Base-by-base conservation (phyloP, 345 rosid genomes). In the Eucalyptus shirleyi region DNA sequence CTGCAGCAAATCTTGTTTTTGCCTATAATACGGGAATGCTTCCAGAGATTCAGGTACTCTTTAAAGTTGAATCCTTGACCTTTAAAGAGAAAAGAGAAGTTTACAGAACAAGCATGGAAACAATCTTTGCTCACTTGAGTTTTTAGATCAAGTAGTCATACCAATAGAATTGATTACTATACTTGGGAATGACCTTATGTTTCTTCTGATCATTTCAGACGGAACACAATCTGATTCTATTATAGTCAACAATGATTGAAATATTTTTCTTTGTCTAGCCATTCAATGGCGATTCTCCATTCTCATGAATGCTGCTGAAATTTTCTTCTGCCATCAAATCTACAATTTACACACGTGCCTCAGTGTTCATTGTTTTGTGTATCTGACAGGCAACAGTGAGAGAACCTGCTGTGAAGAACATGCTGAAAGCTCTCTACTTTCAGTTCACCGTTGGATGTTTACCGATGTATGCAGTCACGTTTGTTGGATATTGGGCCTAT, bases 1-100 rank as follows among this genome's bases (percentile, higher is more conserved):
- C 98, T 91, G 88, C 94, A 7, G 99, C 99, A 42, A 98, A 89
- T 92, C 95, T 98, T 1, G 96, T 97, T 80, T 98, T 98, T 86
- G 98, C 98, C 77, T 98, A 94, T 90, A 98, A 98, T 89, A 97
- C 99, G 4, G 99, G 99, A 87, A 98, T 98, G 99, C 98, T 97
- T 89, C 99, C 99, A 72, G 99, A 98, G 90, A 97, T 98, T 89
- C 96, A 95, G 94, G 96, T 95, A 90, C 6, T 21, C 60, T 40
- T 86, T 34, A 51, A 40, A 32, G 47, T 28, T 34, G 51, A 44
- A 53, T 28, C 77, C 17, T 34, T 81, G 56, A n/a, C 42, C 65
- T 37, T 21, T 77, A 77, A 37, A 77, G 47, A 77, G 45, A 77
- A 77, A 77, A 53, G 24, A 53, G 44, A 47, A 17, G 62, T 34